These are phyloP conservation scores for Graphium sp. DNA, from an alignment of 2,329 filamentous ascomycete species.

Conservation along the genomic window DNA sequence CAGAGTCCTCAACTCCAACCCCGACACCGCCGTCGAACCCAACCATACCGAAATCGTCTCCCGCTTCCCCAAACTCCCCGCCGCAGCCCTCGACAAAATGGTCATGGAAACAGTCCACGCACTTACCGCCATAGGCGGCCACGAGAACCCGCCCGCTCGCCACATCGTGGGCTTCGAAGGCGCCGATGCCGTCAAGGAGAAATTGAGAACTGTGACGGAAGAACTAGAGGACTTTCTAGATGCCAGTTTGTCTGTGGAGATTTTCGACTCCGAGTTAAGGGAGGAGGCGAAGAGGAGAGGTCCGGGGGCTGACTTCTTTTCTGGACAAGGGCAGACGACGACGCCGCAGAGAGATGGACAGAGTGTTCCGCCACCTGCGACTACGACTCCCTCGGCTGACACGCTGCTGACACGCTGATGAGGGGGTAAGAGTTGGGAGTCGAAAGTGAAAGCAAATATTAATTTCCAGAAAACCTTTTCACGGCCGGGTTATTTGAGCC, in stretches of 20 bases:
- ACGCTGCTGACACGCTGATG: too few relatives aligned
- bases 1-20: conserved; percentile 61
- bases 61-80: conserved; percentile 59
- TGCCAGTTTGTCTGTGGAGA: conserved; percentile 72
- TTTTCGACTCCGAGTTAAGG: conserved; percentile 40
- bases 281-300: conserved; percentile 19
- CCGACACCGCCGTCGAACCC: conserved; percentile 36
- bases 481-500: too few relatives aligned
- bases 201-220: conserved; percentile 88
- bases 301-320: not conserved
- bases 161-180: conserved; percentile 91
- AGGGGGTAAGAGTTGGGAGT: too few relatives aligned
- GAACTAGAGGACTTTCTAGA: conserved; percentile 94
- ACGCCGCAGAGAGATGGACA: too few relatives aligned
- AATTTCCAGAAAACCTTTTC: too few relatives aligned
- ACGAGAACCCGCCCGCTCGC: conserved; percentile 85
- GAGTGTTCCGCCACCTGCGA: too few relatives aligned
- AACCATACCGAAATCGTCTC: conserved; percentile 29
- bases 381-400: too few relatives aligned
- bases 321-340: too few relatives aligned
- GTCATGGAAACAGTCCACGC: conserved; percentile 85
- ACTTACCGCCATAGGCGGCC: conserved; percentile 78
- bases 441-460: too few relatives aligned
- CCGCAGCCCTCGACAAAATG: conserved; percentile 51
- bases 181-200: conserved; percentile 78